These are phyloP conservation scores for Ophiosphaerella korrae DNA, from an alignment of 2,329 filamentous ascomycete species.

Conservation along the genomic window DNA sequence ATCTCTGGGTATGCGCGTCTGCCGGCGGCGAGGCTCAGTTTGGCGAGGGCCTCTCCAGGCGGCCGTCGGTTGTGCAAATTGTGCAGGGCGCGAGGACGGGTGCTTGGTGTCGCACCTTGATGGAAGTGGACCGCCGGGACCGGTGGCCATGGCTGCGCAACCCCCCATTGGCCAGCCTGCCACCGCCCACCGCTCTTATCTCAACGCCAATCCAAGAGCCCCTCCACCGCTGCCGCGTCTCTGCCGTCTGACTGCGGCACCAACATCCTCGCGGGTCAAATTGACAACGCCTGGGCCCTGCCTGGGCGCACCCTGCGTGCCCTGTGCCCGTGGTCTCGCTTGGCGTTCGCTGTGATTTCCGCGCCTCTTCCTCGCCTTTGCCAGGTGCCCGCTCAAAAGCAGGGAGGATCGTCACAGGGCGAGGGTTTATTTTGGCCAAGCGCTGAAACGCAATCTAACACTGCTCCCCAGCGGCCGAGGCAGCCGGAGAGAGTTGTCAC, in stretches of 20 bases:
- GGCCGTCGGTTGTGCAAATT: neutral
- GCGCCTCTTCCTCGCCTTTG: conserved; percentile 19
- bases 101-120: conserved; percentile 18
- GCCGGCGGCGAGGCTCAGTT: neutral
- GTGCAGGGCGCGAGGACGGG: neutral
- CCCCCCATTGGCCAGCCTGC: neutral
- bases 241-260: no score
- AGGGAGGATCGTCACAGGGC: conserved; percentile 43
- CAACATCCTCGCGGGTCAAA: no score
- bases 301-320: no score
- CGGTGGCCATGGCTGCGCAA: conserved; percentile 6
- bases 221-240: neutral
- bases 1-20: neutral
- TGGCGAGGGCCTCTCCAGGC: conserved; percentile 8
- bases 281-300: no score
- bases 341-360: conserved; percentile 15
- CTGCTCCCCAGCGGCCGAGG: conserved; percentile 16
- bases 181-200: conserved; percentile 7
- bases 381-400: conserved; percentile 37
- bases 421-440: conserved; percentile 37
- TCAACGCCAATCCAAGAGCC: conserved; percentile 14
- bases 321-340: neutral
- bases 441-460: conserved; percentile 41
- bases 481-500: conserved; percentile 10
- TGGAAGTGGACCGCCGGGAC: conserved; percentile 16